These are phyloP conservation scores for Agrocybe praecox DNA, from an alignment of 768 basidiomycete genomes.

Conservation along the genomic window DNA sequence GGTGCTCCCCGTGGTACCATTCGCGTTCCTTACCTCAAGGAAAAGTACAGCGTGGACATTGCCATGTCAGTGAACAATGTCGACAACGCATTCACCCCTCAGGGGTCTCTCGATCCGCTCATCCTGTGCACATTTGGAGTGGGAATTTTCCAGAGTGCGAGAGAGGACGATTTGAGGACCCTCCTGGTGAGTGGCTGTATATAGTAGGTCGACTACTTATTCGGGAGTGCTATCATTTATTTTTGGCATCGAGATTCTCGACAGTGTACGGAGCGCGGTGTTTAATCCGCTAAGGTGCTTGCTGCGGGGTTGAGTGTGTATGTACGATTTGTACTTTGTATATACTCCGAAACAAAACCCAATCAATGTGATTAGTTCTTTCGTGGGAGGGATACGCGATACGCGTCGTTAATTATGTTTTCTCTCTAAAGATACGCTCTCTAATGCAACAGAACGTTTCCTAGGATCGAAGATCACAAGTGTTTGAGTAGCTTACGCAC, in stretches of 20 bases:
- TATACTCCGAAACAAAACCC: no score
- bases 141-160: conserved; percentile 60
- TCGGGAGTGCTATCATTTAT: background rate
- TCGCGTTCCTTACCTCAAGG: conserved; percentile 49
- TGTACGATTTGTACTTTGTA: no score
- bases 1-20: conserved; percentile 57
- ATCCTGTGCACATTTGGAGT: conserved; percentile 59
- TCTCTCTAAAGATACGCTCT: no score
- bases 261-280: conserved; percentile 46
- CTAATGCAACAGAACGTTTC: no score
- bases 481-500: no score
- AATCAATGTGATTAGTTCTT: no score
- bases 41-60: conserved; percentile 46
- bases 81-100: conserved; percentile 70
- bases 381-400: no score
- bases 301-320: no score
- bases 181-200: conserved; percentile 43
- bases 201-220: conserved; percentile 1
- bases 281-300: no score
- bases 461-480: no score
- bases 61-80: conserved; percentile 68
- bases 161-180: conserved; percentile 42
- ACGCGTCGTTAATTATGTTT: no score
- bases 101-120: conserved; percentile 66
- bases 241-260: background rate